Base-by-base conservation (phyloP, 768 basidiomycete species). In the Mycena maculata region DNA sequence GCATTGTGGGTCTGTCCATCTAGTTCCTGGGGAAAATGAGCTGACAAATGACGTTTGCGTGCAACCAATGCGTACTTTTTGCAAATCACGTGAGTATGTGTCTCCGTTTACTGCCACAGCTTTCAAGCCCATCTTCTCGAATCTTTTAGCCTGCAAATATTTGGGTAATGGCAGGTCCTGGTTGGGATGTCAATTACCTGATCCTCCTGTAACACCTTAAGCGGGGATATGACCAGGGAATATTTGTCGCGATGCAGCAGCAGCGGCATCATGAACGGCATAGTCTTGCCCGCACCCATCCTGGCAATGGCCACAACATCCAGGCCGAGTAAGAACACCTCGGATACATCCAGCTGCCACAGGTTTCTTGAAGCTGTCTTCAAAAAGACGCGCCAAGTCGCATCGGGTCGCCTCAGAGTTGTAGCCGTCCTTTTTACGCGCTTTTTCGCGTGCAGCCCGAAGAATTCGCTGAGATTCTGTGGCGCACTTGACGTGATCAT, bases 301-400 rank as follows among this genome's bases (percentile, higher is more conserved):
- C 78, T 79, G 9, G 79, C 77, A 38, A 81, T 77, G 1, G 80
- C 76, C 2, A 76, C 56, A 22, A 63, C 67, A 65, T 82, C 79
- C 1, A 82, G 69, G 9, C 77, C 76, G 5, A 82, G 68, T 5
- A 79, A 42, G 13, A 80, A 20, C 1, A 79, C 78, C 70, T 82
- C 81, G 0, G 78, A 57, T 2, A 80, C 77, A 65, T 84, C 80
- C 4, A 81, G 60, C 65, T 83, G 81, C 81, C 82, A 82, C 67
- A 3, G 30, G 57, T n/a, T 65, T 47, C 2, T 76, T 74, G 39
- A 65, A 71, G 20, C 68, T 30, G 63, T 59, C 45, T 23, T 38
- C 25, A 62, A 73, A 63, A 49, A 58, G 54, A 48, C 60, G 22
- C 44, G 39, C 27, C 58, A 74, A 54, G n/a, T 52, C 49, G 16